Evolutionary conservation across 495 filamentous ascomycete species (phyloP), one percentile per base, ranked within the genome.

Genomic region (Xylaria sp.): DNA sequence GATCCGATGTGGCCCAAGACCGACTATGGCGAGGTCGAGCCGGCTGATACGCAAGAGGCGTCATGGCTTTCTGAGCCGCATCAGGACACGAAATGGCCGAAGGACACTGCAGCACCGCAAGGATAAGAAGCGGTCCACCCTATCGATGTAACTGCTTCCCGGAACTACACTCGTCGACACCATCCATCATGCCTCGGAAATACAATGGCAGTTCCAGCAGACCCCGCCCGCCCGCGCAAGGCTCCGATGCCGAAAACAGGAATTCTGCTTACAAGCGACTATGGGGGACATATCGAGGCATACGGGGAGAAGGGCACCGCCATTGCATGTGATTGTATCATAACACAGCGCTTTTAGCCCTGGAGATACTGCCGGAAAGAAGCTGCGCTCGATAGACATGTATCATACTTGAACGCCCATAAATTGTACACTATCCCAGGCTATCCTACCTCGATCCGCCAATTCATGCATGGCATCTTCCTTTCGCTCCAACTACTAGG

Each of bases 1-100:
- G 76, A 76, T 85, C 55, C 81, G 84, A 24, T 85, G 77, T 79
- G 84, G 82, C 0, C 84, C 84, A 46, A 79, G 83, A 31, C 74
- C 82, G 43, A 85, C 82, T 46, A 81, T 85, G 82, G 76, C 79
- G 40, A 68, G 75, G 19, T 53, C 76, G 59, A 83, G 74, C 52
- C 78, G 84, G n/a, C 75, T 86, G n/a, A 71, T 84, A n/a, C 82
- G 84, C 75, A 85, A 85, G 79, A 72, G 84, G 37, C 74, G 81
- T 19, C 82, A 84, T 65, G 83, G 84, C 17, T 86, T 85, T 71
- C 69, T 86, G n/a, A 82, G 78, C 69, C 73, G 83, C 33, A 62
- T 80, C 17, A 72, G 71, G 67, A 79, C 81, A 9, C 74, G 74
- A 59, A 82, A 77, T 14, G 84, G 84, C 33, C 73, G 74, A 67